Conservation (phyloP, 345 rosid species). For the Gossypium arboreum region DNA sequence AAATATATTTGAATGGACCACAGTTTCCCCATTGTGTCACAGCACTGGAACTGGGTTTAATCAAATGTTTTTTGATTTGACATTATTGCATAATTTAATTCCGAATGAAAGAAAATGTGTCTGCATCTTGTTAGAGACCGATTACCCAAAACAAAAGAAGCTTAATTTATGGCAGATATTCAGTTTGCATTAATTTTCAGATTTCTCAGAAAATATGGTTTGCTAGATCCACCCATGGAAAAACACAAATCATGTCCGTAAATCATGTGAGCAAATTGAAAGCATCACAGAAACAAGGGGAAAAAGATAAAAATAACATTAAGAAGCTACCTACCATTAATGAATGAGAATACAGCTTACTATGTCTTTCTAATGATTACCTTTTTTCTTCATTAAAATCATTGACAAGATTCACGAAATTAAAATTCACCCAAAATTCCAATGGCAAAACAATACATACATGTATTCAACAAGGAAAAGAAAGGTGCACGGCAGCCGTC, state of each 20-base stretch:
- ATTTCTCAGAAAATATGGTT: not conserved
- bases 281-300: not conserved
- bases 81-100: not conserved
- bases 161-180: slow-evolving; percentile 7
- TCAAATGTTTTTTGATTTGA: not conserved
- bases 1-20: slow-evolving; percentile 12
- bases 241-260: not conserved
- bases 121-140: no score
- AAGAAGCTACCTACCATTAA: not conserved
- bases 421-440: not conserved
- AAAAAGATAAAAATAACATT: not conserved
- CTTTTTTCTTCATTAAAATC: not conserved
- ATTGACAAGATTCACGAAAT: not conserved
- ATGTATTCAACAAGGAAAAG: not conserved
- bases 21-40: not conserved
- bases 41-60: not conserved
- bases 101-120: not conserved
- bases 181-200: not conserved
- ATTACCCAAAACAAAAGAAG: not conserved
- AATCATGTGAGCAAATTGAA: not conserved
- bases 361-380: not conserved
- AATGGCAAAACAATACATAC: not conserved
- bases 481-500: not conserved
- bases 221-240: slow-evolving; percentile 6
- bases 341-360: not conserved